Percentiles rank a stretch among this genome's conserved stretches.
These are phyloP conservation scores for Gaillardinia entomophila DNA, from an alignment of 805 yeast species.

Conservation along the genomic window DNA sequence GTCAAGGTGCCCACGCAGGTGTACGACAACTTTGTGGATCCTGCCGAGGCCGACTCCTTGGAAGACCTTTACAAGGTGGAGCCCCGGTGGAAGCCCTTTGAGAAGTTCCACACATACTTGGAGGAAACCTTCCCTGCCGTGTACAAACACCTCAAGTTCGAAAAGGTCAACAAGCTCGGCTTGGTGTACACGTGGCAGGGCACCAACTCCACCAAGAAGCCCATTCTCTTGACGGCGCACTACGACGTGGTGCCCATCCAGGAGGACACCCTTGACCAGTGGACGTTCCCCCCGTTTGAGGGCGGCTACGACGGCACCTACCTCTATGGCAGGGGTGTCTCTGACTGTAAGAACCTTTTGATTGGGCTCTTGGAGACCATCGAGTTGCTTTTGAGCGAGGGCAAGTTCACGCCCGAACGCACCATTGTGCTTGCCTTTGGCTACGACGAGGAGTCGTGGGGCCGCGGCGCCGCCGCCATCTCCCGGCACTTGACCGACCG, in stretches of 20 bases:
- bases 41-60: conserved; percentile 15
- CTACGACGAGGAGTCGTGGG: conserved; percentile 45
- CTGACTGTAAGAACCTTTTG: conserved; percentile 38
- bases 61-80: conserved; percentile 22
- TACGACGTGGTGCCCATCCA: conserved; percentile 40
- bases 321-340: conserved; percentile 30
- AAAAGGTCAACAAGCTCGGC: conserved; percentile 30
- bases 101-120: conserved; percentile 24
- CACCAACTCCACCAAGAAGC: conserved; percentile 19
- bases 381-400: conserved; percentile 26
- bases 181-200: conserved; percentile 37
- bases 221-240: conserved; percentile 34
- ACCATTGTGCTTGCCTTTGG: conserved; percentile 44
- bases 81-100: conserved; percentile 10
- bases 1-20: conserved; percentile 27
- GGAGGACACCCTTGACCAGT: conserved; percentile 29
- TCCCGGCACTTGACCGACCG: conserved; percentile 24
- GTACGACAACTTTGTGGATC: conserved; percentile 25
- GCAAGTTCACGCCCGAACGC: conserved; percentile 34
- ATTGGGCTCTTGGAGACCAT: conserved; percentile 36
- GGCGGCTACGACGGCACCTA: conserved; percentile 28
- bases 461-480: conserved; percentile 34
- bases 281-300: conserved; percentile 34
- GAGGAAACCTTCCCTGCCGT: conserved; percentile 27
- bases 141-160: conserved; percentile 25